phyloP scores from a whole-genome alignment of 2,329 filamentous ascomycete species.

The Ascochyta rabiei region DNA sequence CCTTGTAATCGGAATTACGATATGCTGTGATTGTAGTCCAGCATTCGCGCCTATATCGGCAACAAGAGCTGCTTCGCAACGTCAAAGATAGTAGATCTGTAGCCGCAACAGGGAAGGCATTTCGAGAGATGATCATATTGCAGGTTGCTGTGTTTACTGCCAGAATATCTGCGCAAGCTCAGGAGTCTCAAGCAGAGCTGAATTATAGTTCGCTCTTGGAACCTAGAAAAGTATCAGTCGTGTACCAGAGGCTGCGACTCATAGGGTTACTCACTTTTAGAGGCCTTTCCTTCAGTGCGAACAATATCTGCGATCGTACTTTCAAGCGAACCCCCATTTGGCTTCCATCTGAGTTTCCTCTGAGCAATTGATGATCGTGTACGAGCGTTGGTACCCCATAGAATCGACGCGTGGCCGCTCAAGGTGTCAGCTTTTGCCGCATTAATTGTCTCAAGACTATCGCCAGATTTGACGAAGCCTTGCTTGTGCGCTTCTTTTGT shows the following conservation, averaged over 20 bases:
- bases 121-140: not conserved
- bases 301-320: conserved; percentile 15
- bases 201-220: not conserved
- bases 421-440: conserved; percentile 23
- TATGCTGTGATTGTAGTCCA: not conserved
- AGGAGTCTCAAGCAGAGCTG: no score
- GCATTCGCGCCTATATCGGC: not conserved
- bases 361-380: conserved; percentile 18
- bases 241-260: not conserved
- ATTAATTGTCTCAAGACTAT: conserved; percentile 18
- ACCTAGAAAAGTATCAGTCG: not conserved
- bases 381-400: conserved; percentile 28
- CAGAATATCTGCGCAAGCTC: not conserved
- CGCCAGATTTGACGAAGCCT: conserved; percentile 16
- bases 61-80: not conserved
- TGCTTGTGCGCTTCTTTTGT: conserved; percentile 22
- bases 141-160: not conserved
- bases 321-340: conserved; percentile 13
- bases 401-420: conserved; percentile 21
- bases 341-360: conserved; percentile 19
- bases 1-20: no score
- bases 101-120: not conserved
- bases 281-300: conserved; percentile 6
- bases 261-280: not conserved
- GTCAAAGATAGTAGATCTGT: not conserved